phyloP scores from a whole-genome alignment of 805 yeast species.

The Sugiyamaella smithiae region DNA sequence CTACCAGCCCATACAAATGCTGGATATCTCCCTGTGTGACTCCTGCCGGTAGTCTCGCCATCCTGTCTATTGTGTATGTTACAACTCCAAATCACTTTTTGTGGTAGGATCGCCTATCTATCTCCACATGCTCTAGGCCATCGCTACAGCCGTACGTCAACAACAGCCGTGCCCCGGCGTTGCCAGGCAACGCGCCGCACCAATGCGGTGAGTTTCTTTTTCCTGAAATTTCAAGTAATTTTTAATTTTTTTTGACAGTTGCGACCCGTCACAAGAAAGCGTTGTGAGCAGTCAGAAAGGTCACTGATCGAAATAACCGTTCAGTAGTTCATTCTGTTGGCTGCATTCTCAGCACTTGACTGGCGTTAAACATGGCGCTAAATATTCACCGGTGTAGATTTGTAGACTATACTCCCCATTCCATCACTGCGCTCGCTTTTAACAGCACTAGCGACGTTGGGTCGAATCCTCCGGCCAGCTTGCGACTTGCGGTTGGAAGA shows the following conservation, averaged over 20 bases:
- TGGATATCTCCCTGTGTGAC: slow-evolving; percentile 19
- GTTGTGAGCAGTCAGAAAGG: no score
- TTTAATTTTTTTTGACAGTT: not conserved
- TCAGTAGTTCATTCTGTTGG: no score
- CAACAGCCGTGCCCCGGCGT: not conserved
- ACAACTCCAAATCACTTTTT: no score
- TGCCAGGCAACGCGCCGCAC: slow-evolving; percentile 5
- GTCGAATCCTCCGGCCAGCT: slow-evolving; percentile 44
- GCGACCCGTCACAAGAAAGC: no score
- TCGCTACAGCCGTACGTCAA: slow-evolving; percentile 4
- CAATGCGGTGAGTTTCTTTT: slow-evolving; percentile 1
- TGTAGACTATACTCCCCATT: slow-evolving; percentile 82
- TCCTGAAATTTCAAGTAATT: slow-evolving; percentile 2
- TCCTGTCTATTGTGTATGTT: no score
- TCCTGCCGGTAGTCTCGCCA: slow-evolving; percentile 16
- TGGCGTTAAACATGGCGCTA: slow-evolving; percentile 39
- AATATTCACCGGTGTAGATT: slow-evolving; percentile 88
- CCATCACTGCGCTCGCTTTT: slow-evolving; percentile 78
- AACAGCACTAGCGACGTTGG: slow-evolving; percentile 52
- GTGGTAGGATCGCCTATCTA: no score
- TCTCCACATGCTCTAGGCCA: not conserved
- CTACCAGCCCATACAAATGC: slow-evolving; percentile 26
- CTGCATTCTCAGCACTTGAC: not conserved
- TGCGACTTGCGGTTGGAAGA: slow-evolving; percentile 87
- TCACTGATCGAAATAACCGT: no score